Conservation (phyloP, 345 rosid genomes). For the Eucalyptus shirleyi region DNA sequence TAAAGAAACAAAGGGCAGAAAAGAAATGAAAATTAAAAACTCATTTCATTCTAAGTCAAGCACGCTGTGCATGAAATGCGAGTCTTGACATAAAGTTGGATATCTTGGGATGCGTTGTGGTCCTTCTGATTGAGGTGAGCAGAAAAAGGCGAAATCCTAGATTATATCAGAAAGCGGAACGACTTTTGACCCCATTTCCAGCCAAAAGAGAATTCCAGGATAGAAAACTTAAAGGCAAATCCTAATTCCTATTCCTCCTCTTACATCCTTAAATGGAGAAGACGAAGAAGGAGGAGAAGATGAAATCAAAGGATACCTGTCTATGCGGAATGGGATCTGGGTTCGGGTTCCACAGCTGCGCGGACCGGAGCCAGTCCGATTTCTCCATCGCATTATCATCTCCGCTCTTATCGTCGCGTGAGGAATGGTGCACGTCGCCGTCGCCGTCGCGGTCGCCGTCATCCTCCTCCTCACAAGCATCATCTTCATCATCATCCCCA, state of each 20-base stretch:
- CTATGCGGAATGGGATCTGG: background rate
- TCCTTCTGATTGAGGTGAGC: background rate
- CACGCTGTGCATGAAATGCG: background rate
- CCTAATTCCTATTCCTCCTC: background rate
- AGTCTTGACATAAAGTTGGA: background rate
- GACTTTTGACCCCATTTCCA: background rate
- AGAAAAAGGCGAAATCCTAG: background rate
- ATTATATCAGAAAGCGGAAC: background rate
- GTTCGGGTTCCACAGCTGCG: constrained; percentile 7
- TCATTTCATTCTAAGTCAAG: background rate
- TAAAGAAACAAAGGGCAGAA: background rate
- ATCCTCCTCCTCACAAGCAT: background rate
- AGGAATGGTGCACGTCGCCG: background rate
- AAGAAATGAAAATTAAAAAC: background rate
- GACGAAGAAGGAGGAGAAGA: background rate
- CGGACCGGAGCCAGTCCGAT: constrained; percentile 11
- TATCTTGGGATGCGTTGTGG: background rate
- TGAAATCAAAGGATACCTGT: background rate
- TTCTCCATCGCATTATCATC: background rate
- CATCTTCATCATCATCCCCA: background rate
- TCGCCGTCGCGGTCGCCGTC: background rate
- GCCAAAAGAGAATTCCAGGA: background rate
- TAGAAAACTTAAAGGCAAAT: background rate
- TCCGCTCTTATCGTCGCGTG: background rate
- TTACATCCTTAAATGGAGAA: background rate